Base-by-base conservation (phyloP, 2,329 filamentous ascomycete species). In the Calonectria honghensis region DNA sequence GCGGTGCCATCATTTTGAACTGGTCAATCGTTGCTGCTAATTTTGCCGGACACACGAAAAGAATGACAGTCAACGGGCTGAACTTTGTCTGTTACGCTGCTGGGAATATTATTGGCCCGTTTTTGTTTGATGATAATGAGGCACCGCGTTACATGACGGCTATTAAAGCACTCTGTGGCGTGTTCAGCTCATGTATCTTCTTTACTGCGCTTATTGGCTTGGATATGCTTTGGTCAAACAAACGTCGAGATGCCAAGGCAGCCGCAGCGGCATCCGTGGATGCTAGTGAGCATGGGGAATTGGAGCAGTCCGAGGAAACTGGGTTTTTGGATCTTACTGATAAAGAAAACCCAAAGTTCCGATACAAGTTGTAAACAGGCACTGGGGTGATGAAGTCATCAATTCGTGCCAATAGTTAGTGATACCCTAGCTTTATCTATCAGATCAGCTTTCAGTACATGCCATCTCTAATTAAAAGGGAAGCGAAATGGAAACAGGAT, bases 11-110 rank as follows among this genome's bases (percentile, higher is more conserved):
- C 3, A 87, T 90, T 50, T 76, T 90, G 1, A 88, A 84, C 48
- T 91, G 89, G 89, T 90, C 89, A 31, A 76, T 90, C 0, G 85
- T 89, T 16, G 87, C 84, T 3, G 82, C 85, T n/a, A 88, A 84
- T 75, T 81, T 87, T 16, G 85, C 87, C 0, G 89, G 89, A 0
- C 88, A 91, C 35, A 63, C 57, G 7, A 63, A 63, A 3, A 29
- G 57, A 31, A 63, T 63, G 57, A 63, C 57, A 2, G 57, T 63
- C 24, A 63, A 63, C 35, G 37, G 37, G 20, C 24, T 63, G 5
- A 63, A 63, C 35, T 63, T 63, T 41, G 37, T 63, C 18, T 63
- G 39, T n/a, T 63, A 45, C 57, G 57, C 57, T 20, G 57, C 57
- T 20, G 37, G 57, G 6, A 63, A 63, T 18, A 63, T 63, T 18